Evolutionary conservation across 129 eudicot genomes (phyloP), one percentile per base, ranked within the genome.

Genomic region (Calendula officinalis): DNA sequence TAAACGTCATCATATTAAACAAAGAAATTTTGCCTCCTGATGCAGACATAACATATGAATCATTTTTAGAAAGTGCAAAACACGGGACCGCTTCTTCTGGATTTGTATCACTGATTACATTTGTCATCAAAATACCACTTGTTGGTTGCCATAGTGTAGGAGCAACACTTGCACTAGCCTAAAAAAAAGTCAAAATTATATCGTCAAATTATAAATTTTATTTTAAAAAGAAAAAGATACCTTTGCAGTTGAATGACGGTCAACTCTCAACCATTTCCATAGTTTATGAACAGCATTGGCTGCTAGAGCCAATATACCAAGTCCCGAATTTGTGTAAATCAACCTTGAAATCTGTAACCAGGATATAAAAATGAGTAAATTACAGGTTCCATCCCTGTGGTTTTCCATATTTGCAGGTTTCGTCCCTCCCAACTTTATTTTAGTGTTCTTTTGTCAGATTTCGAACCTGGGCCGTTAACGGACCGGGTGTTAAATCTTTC

Each of bases 1-100:
- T 89, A 66, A 86, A 89, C 8, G 97, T 86, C 97, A 89, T 86
- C 97, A 89, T 85, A 62, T 89, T 89, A 48, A 89, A 89, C 34
- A 89, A 56, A 66, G 95, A 89, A 51, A 89, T 89, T 60, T 86
- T 86, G 68, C 97, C 95, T 43, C 97, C 97, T 17, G 95, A 89
- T 41, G 97, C 95, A 45, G 97, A 89, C 95, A 89, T 81, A 38
- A 89, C 95, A 66, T 89, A 89, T 1, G 95, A 86, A 41, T 89
- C 97, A 63, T 89, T 89, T 75, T 89, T 89, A n/a, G 97, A 89
- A 7, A 89, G 76, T 39, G 97, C 97, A 65, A 89, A 89, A 71
- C 97, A 89, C 12, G 95, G 75, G 55, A 86, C 95, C 54, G 88
- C 87, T 61, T 89, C 97, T 72, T 89, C 95, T 1, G 86, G 88